phyloP scores from a whole-genome alignment of 2,329 filamentous ascomycete species.

The Colletotrichum graminicola region DNA sequence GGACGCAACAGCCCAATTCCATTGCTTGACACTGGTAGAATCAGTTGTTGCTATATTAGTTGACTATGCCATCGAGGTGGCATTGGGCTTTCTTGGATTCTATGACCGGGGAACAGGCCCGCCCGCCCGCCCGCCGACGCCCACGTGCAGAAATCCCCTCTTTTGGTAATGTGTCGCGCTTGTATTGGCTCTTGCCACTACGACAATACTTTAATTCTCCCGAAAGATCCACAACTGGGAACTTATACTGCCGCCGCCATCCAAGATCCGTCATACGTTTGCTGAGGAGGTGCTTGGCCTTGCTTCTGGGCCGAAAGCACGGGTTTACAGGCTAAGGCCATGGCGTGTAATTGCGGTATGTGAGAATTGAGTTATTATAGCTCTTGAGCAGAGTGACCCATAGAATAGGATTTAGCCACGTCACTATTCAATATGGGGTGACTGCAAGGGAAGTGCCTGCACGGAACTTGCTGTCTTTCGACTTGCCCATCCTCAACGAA shows the following conservation, averaged over 20 bases:
- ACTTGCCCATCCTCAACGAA: background rate
- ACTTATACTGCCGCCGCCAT: background rate
- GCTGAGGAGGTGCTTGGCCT: background rate
- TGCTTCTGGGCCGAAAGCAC: background rate
- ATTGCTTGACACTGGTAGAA: too few species aligned
- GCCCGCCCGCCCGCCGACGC: background rate
- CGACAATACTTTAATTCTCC: background rate
- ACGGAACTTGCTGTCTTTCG: background rate
- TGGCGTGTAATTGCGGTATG: background rate
- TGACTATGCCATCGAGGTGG: too few species aligned
- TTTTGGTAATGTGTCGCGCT: background rate
- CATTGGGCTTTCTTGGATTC: too few species aligned
- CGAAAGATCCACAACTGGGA: background rate
- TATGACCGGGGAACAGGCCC: too few species aligned
- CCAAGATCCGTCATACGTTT: background rate
- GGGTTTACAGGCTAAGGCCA: background rate
- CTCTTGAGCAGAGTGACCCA: background rate
- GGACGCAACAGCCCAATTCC: too few species aligned
- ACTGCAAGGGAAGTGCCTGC: too few species aligned
- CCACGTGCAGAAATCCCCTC: background rate
- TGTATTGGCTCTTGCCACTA: background rate
- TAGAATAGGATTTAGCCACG: fast-evolving
- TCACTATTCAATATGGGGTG: background rate
- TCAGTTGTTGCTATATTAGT: too few species aligned
- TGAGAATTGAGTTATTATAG: background rate